Evolutionary conservation across 345 rosid species (phyloP).

Genomic region (Eucalyptus virginea): DNA sequence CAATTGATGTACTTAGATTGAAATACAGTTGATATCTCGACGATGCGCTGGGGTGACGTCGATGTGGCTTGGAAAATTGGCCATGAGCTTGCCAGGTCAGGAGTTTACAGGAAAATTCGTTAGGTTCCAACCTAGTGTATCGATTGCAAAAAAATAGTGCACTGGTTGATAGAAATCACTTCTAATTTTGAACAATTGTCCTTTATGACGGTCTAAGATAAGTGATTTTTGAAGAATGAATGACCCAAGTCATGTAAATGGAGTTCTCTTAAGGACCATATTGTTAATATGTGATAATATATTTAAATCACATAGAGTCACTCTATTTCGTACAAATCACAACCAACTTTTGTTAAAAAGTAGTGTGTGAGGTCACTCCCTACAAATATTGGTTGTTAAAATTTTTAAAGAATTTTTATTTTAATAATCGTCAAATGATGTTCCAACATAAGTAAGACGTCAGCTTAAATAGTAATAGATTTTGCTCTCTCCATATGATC

Average conservation of each 20-base stretch:
- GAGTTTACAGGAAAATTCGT: background rate
- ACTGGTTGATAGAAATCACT: background rate
- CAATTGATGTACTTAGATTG: background rate
- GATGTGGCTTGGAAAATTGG: background rate
- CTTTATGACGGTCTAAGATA: background rate
- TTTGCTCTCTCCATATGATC: background rate
- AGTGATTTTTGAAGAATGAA: background rate
- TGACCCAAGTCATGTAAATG: background rate
- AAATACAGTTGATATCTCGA: background rate
- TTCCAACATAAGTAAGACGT: background rate
- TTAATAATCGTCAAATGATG: background rate
- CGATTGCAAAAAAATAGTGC: background rate
- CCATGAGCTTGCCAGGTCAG: accelerated
- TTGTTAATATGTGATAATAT: background rate
- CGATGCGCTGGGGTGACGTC: accelerated
- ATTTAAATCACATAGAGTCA: background rate
- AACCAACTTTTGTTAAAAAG: background rate
- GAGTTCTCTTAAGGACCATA: background rate
- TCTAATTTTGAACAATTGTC: background rate
- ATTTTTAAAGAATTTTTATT: background rate
- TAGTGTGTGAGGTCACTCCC: accelerated
- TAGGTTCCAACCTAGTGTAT: background rate
- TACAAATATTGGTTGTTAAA: too few species aligned
- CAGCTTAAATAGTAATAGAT: background rate
- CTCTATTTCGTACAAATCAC: background rate